Percentiles rank a stretch among this genome's conserved stretches.
These are phyloP conservation scores for Mariannaea sp. DNA, from an alignment of 2,329 filamentous ascomycete species.

Conservation along the genomic window DNA sequence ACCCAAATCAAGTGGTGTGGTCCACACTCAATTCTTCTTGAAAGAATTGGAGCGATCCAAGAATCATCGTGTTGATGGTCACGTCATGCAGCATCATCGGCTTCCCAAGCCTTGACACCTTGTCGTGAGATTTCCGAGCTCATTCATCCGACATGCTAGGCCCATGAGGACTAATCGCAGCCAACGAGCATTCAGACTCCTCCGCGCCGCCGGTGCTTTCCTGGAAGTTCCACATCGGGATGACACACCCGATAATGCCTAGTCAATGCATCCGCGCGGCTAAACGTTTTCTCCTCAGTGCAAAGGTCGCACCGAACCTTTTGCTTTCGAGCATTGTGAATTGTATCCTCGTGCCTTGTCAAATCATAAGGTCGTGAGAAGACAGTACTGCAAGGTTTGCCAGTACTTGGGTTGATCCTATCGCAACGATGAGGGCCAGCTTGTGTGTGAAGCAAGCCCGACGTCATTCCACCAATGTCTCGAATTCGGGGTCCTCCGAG, in stretches of 20 bases:
- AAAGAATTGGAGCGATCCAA: conserved; percentile 25
- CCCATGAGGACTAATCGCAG: not conserved
- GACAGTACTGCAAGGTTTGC: conserved; percentile 90
- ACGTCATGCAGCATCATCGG: conserved; percentile 40
- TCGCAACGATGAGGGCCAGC: conserved; percentile 93
- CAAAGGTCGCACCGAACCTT: conserved; percentile 94
- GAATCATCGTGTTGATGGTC: conserved; percentile 23
- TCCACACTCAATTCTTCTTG: conserved; percentile 14
- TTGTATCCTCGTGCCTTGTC: conserved; percentile 95
- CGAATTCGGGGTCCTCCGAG: conserved; percentile 36
- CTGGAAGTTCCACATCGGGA: conserved; percentile 83
- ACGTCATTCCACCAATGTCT: conserved; percentile 49
- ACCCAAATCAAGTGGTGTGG: not conserved
- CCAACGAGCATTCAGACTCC: conserved; percentile 23
- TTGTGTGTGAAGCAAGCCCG: conserved; percentile 76
- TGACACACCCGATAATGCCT: conserved; percentile 94
- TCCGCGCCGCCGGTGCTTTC: conserved; percentile 55
- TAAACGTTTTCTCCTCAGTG: conserved; percentile 96
- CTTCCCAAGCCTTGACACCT: conserved; percentile 14
- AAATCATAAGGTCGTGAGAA: conserved; percentile 97
- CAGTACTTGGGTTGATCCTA: conserved; percentile 90
- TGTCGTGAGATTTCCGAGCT: conserved; percentile 10
- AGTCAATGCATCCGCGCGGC: conserved; percentile 90
- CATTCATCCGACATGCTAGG: conserved; percentile 6
- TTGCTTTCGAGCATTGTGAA: conserved; percentile 91